Evolutionary conservation across 306 rosid genomes (phyloP).

Genomic region (Gleditsia sinensis): DNA sequence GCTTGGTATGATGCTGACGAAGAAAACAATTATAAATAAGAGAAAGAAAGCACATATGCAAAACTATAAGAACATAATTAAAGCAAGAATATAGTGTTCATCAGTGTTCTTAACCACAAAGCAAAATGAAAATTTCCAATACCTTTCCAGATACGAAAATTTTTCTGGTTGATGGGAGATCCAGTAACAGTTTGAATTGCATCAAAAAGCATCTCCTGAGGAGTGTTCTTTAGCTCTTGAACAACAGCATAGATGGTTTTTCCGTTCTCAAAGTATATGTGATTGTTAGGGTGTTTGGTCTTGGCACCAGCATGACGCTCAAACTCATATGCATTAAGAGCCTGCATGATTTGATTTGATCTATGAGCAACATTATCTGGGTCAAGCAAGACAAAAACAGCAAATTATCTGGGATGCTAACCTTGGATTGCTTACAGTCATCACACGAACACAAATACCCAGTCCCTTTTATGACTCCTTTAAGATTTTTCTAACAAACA

Average conservation of each 20-base stretch:
- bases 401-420: slow-evolving; percentile 39
- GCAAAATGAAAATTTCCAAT: slow-evolving; percentile 25
- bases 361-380: slow-evolving; percentile 33
- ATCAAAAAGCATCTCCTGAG: slow-evolving; percentile 86
- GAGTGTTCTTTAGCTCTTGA: slow-evolving; percentile 93
- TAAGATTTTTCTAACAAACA: slow-evolving; percentile 68
- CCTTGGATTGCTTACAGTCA: slow-evolving; percentile 79
- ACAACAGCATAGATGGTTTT: slow-evolving; percentile 89
- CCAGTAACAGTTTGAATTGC: slow-evolving; percentile 84
- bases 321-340: slow-evolving; percentile 95
- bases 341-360: slow-evolving; percentile 56
- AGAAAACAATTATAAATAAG: slow-evolving; percentile 2
- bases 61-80: neutral
- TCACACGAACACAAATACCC: slow-evolving; percentile 90
- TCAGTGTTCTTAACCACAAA: slow-evolving; percentile 3
- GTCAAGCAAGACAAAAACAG: slow-evolving; percentile 24
- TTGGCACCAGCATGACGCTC: slow-evolving; percentile 96
- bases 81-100: slow-evolving; percentile 16
- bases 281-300: slow-evolving; percentile 96
- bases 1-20: slow-evolving; percentile 87
- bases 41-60: slow-evolving; percentile 22
- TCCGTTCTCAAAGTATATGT: slow-evolving; percentile 92
- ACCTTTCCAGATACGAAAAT: slow-evolving; percentile 92
- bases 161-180: slow-evolving; percentile 76
- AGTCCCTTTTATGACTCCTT: slow-evolving; percentile 81